Evolutionary conservation across 352 stramenopile genomes (phyloP).

Genomic region (Phytophthora pisi): DNA sequence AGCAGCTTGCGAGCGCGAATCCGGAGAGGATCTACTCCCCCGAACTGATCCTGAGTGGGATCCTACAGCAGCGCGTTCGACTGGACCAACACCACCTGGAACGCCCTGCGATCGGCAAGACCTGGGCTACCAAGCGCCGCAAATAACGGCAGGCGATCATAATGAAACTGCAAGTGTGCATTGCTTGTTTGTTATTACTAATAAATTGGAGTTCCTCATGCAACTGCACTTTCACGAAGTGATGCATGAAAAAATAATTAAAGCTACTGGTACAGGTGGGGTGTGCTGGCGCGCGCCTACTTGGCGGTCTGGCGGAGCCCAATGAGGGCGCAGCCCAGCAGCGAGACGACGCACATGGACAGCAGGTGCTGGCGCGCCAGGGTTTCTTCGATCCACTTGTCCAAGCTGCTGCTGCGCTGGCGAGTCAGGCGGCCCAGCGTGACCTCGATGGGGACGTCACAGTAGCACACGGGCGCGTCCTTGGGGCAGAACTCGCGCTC

Average conservation of each 20-base stretch:
- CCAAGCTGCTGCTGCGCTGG: conserved; percentile 36
- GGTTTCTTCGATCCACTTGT: conserved; percentile 46
- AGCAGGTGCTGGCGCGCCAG: conserved; percentile 53
- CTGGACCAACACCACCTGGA: conserved; percentile 40
- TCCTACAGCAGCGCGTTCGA: conserved; percentile 51
- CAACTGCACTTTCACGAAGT: conserved; percentile 11
- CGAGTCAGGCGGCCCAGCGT: conserved; percentile 25
- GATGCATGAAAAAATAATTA: conserved; percentile 32
- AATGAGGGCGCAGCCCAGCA: conserved; percentile 51
- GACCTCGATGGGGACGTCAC: conserved; percentile 39
- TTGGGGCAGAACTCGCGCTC: conserved; percentile 51
- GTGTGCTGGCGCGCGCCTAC: conserved; percentile 8
- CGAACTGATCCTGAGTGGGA: conserved; percentile 52
- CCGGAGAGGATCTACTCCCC: conserved; percentile 44
- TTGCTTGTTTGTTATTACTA: conserved; percentile 18
- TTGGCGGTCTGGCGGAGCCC: conserved; percentile 41
- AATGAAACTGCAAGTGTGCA: neutral
- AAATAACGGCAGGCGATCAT: conserved; percentile 23
- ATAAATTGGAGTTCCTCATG: conserved; percentile 22
- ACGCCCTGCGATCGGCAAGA: conserved; percentile 20
- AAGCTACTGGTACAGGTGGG: conserved; percentile 10
- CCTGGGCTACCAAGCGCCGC: conserved; percentile 30
- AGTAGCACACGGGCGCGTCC: conserved; percentile 54
- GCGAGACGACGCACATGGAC: conserved; percentile 61
- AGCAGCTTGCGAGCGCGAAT: conserved; percentile 36